These are phyloP conservation scores for Rugonectria rugulosa DNA, from an alignment of 2,329 filamentous ascomycete species.

Conservation along the genomic window DNA sequence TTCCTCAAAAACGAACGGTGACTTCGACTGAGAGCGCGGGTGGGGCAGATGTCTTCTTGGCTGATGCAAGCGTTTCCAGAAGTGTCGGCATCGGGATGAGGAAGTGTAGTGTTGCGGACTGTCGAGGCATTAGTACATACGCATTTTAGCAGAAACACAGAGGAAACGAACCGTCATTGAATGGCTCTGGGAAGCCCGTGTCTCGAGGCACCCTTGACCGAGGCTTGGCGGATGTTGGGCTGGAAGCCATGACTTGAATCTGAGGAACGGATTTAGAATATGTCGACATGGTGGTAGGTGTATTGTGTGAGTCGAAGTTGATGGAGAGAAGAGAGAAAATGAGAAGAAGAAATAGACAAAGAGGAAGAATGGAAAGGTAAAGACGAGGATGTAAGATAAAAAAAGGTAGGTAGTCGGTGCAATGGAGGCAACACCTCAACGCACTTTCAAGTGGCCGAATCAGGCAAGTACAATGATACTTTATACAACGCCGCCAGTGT, in stretches of 20 bases:
- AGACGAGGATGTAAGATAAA: background rate
- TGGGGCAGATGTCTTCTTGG: constrained; percentile 59
- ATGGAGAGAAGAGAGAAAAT: background rate
- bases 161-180: constrained; percentile 53
- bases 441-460: constrained; percentile 31
- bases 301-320: constrained; percentile 1
- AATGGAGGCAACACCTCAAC: constrained; percentile 12
- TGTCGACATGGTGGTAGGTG: constrained; percentile 14
- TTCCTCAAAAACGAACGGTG: constrained; percentile 57
- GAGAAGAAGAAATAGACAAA: background rate
- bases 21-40: constrained; percentile 51
- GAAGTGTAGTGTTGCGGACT: constrained; percentile 67
- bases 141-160: background rate
- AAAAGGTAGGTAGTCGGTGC: background rate
- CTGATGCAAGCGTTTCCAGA: constrained; percentile 64
- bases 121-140: constrained; percentile 15
- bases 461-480: constrained; percentile 28
- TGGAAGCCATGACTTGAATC: constrained; percentile 40
- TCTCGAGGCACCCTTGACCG: constrained; percentile 44
- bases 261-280: constrained; percentile 26
- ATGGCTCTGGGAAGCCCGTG: constrained; percentile 62
- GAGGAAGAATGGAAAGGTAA: background rate
- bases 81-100: constrained; percentile 68
- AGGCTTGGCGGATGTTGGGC: constrained; percentile 28
- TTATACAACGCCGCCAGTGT: constrained; percentile 16